phyloP scores from a whole-genome alignment of 768 basidiomycete species.

The Leccinum subgranulosum region DNA sequence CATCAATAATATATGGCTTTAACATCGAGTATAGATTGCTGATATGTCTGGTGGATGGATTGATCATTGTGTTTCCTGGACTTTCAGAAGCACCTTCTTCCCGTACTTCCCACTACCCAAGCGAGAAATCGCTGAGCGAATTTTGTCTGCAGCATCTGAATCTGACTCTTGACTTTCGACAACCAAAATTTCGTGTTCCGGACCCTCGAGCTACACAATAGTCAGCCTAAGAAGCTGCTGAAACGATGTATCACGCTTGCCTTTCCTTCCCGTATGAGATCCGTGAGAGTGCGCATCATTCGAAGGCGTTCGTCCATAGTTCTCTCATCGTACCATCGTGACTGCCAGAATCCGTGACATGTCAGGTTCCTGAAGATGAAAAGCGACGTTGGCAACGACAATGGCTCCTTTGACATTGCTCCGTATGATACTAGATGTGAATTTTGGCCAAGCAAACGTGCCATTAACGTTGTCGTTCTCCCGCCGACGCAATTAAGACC shows the following conservation, averaged over 20 bases:
- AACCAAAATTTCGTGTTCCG: constrained; percentile 65
- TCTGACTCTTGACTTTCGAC: constrained; percentile 43
- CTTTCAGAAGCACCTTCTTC: constrained; percentile 46
- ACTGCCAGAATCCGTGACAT: constrained; percentile 78
- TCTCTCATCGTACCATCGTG: constrained; percentile 59
- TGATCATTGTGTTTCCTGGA: constrained; percentile 29
- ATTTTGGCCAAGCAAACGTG: constrained; percentile 58
- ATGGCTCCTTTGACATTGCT: constrained; percentile 83
- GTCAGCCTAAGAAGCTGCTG: constrained; percentile 4
- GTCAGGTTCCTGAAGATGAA: constrained; percentile 86
- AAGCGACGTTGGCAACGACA: constrained; percentile 71
- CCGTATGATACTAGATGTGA: constrained; percentile 85
- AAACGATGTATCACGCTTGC: constrained; percentile 29
- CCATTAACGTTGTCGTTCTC: constrained; percentile 64
- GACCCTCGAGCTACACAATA: constrained; percentile 54
- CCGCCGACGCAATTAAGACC: constrained; percentile 65
- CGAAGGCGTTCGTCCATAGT: constrained; percentile 45
- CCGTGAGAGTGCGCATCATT: constrained; percentile 49
- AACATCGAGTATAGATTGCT: neutral
- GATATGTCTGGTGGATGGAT: neutral
- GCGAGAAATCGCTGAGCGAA: constrained; percentile 34
- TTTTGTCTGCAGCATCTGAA: constrained; percentile 29
- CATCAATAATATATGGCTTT: neutral
- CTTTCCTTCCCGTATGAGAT: constrained; percentile 53
- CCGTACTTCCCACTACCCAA: constrained; percentile 39